These are phyloP conservation scores for Erysiphe neolycopersici DNA, from an alignment of 2,329 filamentous ascomycete genomes.

Conservation along the genomic window DNA sequence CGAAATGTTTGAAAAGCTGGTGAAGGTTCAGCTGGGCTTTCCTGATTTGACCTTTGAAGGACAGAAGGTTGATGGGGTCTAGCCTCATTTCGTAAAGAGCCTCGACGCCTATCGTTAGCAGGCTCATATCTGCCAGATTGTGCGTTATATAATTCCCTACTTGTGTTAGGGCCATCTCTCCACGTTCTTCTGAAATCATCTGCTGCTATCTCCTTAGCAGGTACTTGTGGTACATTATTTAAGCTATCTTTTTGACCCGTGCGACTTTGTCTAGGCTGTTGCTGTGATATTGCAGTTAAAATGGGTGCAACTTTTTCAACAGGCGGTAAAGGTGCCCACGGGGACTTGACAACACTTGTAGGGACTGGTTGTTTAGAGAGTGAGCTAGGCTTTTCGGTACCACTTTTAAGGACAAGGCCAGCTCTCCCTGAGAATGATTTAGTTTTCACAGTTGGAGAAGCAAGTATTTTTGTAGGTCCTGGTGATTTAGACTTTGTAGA, in stretches of 20 bases:
- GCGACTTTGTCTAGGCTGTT: slow-evolving; percentile 18
- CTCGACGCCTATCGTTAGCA: slow-evolving; percentile 46
- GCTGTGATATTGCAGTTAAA: slow-evolving; percentile 26
- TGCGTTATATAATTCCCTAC: slow-evolving; percentile 76
- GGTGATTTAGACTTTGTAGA: slow-evolving; percentile 11
- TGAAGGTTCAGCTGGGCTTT: slow-evolving; percentile 57
- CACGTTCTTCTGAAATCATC: slow-evolving; percentile 86
- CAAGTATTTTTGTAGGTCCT: slow-evolving; percentile 10
- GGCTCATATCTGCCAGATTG: slow-evolving; percentile 84
- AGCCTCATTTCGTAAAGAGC: slow-evolving; percentile 37
- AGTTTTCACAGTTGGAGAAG: slow-evolving; percentile 10
- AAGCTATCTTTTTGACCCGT: slow-evolving; percentile 24
- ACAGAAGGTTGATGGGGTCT: slow-evolving; percentile 48
- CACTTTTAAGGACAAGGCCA: slow-evolving; percentile 37
- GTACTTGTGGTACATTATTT: slow-evolving; percentile 25
- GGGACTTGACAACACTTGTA: slow-evolving; percentile 55
- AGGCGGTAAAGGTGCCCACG: slow-evolving; percentile 70
- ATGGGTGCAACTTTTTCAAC: slow-evolving; percentile 56
- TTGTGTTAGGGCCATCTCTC: slow-evolving; percentile 40
- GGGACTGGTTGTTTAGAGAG: slow-evolving; percentile 43
- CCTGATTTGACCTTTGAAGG: slow-evolving; percentile 45
- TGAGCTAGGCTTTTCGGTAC: slow-evolving; percentile 42
- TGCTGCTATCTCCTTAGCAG: slow-evolving; percentile 63
- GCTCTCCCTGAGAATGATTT: slow-evolving; percentile 17
- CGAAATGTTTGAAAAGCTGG: slow-evolving; percentile 63